Conservation (phyloP, 495 filamentous ascomycete species). For the Trichoderma reesei region DNA sequence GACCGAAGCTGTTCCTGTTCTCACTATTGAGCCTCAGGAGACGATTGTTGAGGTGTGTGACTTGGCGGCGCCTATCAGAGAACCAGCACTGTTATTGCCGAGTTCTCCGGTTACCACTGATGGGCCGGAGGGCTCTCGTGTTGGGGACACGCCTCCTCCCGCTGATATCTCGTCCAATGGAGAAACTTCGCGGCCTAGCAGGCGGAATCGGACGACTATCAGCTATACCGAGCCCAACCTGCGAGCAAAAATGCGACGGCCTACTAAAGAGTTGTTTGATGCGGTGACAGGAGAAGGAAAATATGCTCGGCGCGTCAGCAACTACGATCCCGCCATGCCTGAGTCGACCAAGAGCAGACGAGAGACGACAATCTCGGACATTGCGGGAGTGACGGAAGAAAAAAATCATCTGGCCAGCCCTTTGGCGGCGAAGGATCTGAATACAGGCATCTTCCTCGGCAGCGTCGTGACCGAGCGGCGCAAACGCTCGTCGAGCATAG, state of each 20-base stretch:
- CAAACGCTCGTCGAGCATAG: slow-evolving; percentile 21
- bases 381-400: not conserved
- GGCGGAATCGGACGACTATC: slow-evolving; percentile 55
- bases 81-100: slow-evolving; percentile 22
- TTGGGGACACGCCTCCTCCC: slow-evolving; percentile 43
- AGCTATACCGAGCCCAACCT: slow-evolving; percentile 84
- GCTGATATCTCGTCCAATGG: slow-evolving; percentile 41
- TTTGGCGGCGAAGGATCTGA: slow-evolving; percentile 14
- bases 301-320: slow-evolving; percentile 24
- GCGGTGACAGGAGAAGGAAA: slow-evolving; percentile 52
- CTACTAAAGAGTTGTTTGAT: slow-evolving; percentile 62
- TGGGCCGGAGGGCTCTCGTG: slow-evolving; percentile 23
- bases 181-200: slow-evolving; percentile 46
- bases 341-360: slow-evolving; percentile 13
- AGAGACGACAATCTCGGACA: not conserved
- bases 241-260: slow-evolving; percentile 77
- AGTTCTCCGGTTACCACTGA: slow-evolving; percentile 24
- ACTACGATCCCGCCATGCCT: slow-evolving; percentile 21
- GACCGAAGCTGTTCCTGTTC: not conserved
- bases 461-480: slow-evolving; percentile 25
- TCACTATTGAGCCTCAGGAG: not conserved
- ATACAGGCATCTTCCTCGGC: slow-evolving; percentile 15
- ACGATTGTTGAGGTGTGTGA: not conserved
- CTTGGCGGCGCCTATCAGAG: slow-evolving; percentile 21
- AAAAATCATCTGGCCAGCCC: slow-evolving; percentile 13